A percentile compares a stretch with the other conserved stretches of the same genome.
phyloP scores from a whole-genome alignment of 805 yeast species.

The Kodamaea restingae region DNA sequence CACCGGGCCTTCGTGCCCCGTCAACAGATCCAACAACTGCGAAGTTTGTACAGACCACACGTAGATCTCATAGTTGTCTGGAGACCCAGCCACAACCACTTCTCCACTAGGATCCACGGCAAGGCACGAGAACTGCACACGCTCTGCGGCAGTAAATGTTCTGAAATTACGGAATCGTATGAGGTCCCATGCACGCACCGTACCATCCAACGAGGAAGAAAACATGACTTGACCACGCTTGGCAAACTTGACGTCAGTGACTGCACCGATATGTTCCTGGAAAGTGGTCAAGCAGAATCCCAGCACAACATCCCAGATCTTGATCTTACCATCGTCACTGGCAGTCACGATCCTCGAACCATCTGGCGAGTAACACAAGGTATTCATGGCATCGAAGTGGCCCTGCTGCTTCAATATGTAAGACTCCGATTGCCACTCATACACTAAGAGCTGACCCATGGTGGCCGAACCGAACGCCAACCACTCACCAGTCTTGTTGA shows the following conservation, averaged over 20 bases:
- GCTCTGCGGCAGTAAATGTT: conserved; percentile 85
- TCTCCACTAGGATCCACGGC: conserved; percentile 98
- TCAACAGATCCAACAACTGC: conserved; percentile 77
- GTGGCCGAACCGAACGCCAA: conserved; percentile 88
- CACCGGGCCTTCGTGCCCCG: conserved; percentile 96
- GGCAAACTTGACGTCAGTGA: conserved; percentile 83
- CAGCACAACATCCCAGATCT: conserved; percentile 90
- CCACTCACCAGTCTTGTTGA: conserved; percentile 93
- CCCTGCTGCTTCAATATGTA: conserved; percentile 95
- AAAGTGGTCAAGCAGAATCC: conserved; percentile 93
- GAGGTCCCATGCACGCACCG: conserved; percentile 96
- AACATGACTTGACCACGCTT: conserved; percentile 87
- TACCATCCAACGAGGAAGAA: conserved; percentile 91
- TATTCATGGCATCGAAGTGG: conserved; percentile 86
- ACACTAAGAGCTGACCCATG: conserved; percentile 89
- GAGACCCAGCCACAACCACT: conserved; percentile 90
- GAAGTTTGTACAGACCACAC: conserved; percentile 98
- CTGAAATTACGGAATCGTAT: conserved; percentile 90
- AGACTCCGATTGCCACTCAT: conserved; percentile 98
- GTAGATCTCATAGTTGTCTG: conserved; percentile 83
- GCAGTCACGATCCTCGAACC: conserved; percentile 91
- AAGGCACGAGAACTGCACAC: conserved; percentile 80
- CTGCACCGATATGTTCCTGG: conserved; percentile 84
- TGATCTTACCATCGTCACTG: conserved; percentile 93
- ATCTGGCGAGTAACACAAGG: conserved; percentile 87